These are phyloP conservation scores for Pholiota molesta DNA, from an alignment of 768 basidiomycete genomes.

Conservation along the genomic window DNA sequence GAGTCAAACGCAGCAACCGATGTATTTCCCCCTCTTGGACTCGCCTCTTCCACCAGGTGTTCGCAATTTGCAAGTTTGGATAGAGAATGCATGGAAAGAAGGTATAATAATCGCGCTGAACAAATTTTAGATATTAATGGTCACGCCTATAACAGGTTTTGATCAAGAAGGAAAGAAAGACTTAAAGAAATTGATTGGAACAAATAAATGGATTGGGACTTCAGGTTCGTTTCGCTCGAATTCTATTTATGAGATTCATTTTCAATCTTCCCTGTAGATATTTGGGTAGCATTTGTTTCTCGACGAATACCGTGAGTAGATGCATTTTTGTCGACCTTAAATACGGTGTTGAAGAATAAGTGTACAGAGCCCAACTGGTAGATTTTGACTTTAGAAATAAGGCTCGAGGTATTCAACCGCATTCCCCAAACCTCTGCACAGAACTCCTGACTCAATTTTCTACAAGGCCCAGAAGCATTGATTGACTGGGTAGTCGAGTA, in stretches of 20 bases:
- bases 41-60: slow-evolving; percentile 66
- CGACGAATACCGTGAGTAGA: slow-evolving; percentile 79
- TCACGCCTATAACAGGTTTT: slow-evolving; percentile 48
- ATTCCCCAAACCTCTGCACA: background rate
- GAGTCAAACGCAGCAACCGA: slow-evolving; percentile 61
- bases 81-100: slow-evolving; percentile 80
- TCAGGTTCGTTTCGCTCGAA: slow-evolving; percentile 27
- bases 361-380: slow-evolving; percentile 55
- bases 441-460: background rate
- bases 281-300: slow-evolving; percentile 78
- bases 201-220: slow-evolving; percentile 81
- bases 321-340: background rate
- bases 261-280: slow-evolving; percentile 42
- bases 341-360: background rate
- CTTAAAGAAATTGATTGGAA: slow-evolving; percentile 57
- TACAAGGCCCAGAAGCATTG: slow-evolving; percentile 48
- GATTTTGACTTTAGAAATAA: slow-evolving; percentile 61
- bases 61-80: slow-evolving; percentile 73
- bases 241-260: slow-evolving; percentile 3
- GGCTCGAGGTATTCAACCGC: slow-evolving; percentile 40
- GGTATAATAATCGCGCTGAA: slow-evolving; percentile 42
- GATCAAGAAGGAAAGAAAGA: slow-evolving; percentile 71
- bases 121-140: background rate
- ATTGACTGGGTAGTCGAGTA: slow-evolving; percentile 78
- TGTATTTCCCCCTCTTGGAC: slow-evolving; percentile 65